phyloP scores from a whole-genome alignment of 441 rosid genomes.

The Biscutella laevigata region DNA sequence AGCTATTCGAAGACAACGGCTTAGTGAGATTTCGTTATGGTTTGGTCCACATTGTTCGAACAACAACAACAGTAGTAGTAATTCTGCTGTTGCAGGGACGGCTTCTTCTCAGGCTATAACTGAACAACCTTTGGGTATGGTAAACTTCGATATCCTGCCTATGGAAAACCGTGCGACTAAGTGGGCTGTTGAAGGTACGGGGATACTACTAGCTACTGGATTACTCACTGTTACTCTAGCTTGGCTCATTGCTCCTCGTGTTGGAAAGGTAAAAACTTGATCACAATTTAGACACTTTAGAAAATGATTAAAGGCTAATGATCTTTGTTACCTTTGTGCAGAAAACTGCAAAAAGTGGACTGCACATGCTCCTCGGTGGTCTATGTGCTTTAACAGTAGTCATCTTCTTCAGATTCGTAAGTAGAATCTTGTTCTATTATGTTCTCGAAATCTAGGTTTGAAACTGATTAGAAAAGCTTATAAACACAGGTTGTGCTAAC shows the following conservation, averaged over 20 bases:
- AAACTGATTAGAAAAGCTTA: neutral
- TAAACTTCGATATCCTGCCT: constrained; percentile 39
- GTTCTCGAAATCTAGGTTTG: neutral
- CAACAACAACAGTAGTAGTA: constrained; percentile 18
- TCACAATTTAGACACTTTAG: neutral
- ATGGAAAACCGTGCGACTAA: constrained; percentile 65
- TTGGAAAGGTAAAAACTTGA: constrained; percentile 62
- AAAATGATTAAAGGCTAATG: neutral
- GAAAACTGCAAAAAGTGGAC: constrained; percentile 91
- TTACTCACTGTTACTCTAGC: constrained; percentile 79
- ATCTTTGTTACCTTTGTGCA: constrained; percentile 22
- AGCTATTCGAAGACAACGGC: constrained; percentile 76
- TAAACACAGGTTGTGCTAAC: constrained; percentile 68
- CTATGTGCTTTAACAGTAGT: constrained; percentile 86
- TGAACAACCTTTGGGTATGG: constrained; percentile 46
- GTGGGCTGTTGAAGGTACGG: constrained; percentile 96
- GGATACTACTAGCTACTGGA: constrained; percentile 86
- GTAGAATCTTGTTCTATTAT: constrained; percentile 22
- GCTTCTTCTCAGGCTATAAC: constrained; percentile 49
- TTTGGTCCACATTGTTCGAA: constrained; percentile 46
- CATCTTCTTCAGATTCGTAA: constrained; percentile 89
- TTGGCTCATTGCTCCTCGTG: constrained; percentile 94
- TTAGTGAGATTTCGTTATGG: constrained; percentile 84
- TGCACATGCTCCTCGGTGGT: constrained; percentile 86
- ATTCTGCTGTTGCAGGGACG: constrained; percentile 19